These are phyloP conservation scores for Cutaneotrichosporon arboriforme DNA, from an alignment of 1,284 basidiomycete genomes.

Conservation along the genomic window DNA sequence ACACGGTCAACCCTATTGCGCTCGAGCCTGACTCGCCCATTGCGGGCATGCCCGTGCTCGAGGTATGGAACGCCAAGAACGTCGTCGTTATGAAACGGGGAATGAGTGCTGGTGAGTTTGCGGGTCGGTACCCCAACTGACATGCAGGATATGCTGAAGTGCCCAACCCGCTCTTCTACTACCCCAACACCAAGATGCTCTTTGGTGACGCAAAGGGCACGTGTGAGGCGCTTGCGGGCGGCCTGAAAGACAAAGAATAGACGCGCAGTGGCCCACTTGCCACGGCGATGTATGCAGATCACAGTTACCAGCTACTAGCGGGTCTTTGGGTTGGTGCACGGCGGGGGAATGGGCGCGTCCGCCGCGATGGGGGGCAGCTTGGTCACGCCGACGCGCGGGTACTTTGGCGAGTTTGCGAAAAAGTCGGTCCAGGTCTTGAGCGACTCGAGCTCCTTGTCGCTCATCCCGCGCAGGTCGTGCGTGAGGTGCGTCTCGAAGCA, in stretches of 20 bases:
- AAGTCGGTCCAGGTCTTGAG: constrained; percentile 83
- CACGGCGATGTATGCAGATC: not conserved
- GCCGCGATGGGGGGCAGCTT: constrained; percentile 63
- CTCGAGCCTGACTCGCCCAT: constrained; percentile 77
- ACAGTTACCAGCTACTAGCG: not conserved
- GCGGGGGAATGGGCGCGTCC: constrained; percentile 66
- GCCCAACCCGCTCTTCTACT: constrained; percentile 83
- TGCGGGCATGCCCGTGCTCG: constrained; percentile 80
- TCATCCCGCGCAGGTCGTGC: constrained; percentile 78
- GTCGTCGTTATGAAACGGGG: constrained; percentile 85
- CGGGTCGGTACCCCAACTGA: too few species aligned
- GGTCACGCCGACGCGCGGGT: constrained; percentile 63
- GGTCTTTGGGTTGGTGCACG: constrained; percentile 51
- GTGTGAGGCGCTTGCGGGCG: constrained; percentile 57
- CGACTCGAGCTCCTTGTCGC: constrained; percentile 66
- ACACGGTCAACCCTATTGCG: constrained; percentile 82
- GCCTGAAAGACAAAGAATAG: constrained; percentile 26
- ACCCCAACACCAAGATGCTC: constrained; percentile 78
- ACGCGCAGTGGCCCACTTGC: not conserved
- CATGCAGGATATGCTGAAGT: constrained; percentile 59
- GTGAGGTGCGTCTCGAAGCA: constrained; percentile 84
- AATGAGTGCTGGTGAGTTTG: constrained; percentile 52
- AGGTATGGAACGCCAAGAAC: constrained; percentile 84
- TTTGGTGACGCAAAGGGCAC: constrained; percentile 82
- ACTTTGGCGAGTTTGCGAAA: constrained; percentile 72